Evolutionary conservation across 1,139 yeast species (phyloP).

Genomic region (Arxiozyma slooffiae): DNA sequence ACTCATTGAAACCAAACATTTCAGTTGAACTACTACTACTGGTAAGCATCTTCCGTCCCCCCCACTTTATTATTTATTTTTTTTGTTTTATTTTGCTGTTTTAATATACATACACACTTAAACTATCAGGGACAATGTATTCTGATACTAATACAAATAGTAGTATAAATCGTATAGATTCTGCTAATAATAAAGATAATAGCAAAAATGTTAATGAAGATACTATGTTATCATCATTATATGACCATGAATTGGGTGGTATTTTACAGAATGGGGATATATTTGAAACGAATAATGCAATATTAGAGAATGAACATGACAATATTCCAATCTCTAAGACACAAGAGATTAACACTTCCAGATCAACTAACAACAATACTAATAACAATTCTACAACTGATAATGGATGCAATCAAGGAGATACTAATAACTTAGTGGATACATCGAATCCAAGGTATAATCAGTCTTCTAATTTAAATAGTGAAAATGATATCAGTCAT

Average conservation of each 20-base stretch:
- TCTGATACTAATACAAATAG: not conserved
- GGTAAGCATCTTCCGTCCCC: too few relatives aligned
- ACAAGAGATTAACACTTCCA: not conserved
- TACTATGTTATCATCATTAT: constrained; percentile 10
- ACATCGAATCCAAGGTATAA: not conserved
- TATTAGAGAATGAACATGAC: not conserved
- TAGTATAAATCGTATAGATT: not conserved
- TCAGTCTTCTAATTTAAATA: not conserved
- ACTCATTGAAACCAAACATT: too few relatives aligned
- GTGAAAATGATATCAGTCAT: not conserved
- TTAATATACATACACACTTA: not conserved
- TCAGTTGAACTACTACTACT: not conserved
- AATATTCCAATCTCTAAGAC: not conserved
- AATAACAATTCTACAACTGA: not conserved
- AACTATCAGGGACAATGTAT: not conserved
- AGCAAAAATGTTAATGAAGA: not conserved
- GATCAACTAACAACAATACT: not conserved
- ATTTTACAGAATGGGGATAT: constrained; percentile 17
- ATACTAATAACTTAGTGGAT: not conserved
- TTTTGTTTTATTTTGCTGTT: not conserved
- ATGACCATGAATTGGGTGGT: constrained; percentile 22
- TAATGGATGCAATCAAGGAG: not conserved
- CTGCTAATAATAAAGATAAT: not conserved
- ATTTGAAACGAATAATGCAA: constrained; percentile 5
- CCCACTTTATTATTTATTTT: too few relatives aligned